These are phyloP conservation scores for Phoenix roebelenii DNA, from an alignment of 176 grass and related monocot genomes.

Conservation along the genomic window DNA sequence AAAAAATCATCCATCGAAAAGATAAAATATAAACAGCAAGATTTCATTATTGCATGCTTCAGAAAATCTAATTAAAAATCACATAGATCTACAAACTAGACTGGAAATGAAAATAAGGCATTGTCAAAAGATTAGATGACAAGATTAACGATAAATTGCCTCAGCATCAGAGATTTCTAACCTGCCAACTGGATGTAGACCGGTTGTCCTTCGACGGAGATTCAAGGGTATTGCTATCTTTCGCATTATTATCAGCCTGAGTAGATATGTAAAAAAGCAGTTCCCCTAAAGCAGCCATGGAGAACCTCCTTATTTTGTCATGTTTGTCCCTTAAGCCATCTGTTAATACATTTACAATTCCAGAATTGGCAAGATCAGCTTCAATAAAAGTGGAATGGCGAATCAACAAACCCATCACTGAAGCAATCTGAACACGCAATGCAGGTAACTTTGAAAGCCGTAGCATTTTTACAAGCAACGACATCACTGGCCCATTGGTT, in stretches of 20 bases:
- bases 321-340: slow-evolving; percentile 91
- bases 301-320: slow-evolving; percentile 86
- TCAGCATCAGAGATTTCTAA: slow-evolving; percentile 20
- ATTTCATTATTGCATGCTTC: too few species aligned
- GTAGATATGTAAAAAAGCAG: slow-evolving; percentile 94
- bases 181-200: slow-evolving; percentile 65
- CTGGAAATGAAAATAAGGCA: too few species aligned
- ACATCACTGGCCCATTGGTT: slow-evolving; percentile 79
- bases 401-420: slow-evolving; percentile 87
- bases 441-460: slow-evolving; percentile 62
- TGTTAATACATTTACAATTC: slow-evolving; percentile 82
- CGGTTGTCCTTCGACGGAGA: slow-evolving; percentile 73
- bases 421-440: slow-evolving; percentile 77
- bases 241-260: slow-evolving; percentile 64
- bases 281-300: slow-evolving; percentile 92
- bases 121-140: too few species aligned
- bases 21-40: too few species aligned
- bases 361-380: slow-evolving; percentile 64
- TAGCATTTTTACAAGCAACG: slow-evolving; percentile 83
- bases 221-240: slow-evolving; percentile 56
- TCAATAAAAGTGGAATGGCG: slow-evolving; percentile 89
- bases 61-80: too few species aligned
- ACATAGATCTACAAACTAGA: too few species aligned
- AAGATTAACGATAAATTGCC: too few species aligned
- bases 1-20: too few species aligned